Base-by-base conservation (phyloP, 2,329 filamentous ascomycete species). In the Ceratocystis ficicola region DNA sequence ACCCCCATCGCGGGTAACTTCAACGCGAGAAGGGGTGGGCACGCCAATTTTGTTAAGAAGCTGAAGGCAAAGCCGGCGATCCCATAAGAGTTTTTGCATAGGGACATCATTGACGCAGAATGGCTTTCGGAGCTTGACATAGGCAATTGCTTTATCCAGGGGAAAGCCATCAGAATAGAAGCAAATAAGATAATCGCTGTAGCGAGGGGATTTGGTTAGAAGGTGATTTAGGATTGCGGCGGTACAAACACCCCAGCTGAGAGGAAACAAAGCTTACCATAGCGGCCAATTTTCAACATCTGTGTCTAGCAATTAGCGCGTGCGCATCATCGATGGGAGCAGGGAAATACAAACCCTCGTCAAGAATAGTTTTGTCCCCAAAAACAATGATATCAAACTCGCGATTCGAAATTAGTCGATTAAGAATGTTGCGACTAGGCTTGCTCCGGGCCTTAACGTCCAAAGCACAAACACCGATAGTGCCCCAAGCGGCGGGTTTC, bases 81-180 rank as follows among this genome's bases (percentile, higher is more conserved):
- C 94, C 94, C 94, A 99, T 2, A 99, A 79, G 5, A 99, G 85
- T 75, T 95, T 92, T 74, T 99, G 94, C 90, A 99, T 96, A 0
- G 91, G 89, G 55, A 99, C 80, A 74, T 99, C 93, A 73, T 99
- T 99, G 73, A 99, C 92, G 73, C 93, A 96, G 71, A 96, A 97
- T 0, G 94, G 94, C 73, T 95, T 95, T 66, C 94, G 86, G 10
- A 95, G 83, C 72, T 91, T 90, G 68, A 91, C 90, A 75, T 99
- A 99, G 44, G 91, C 90, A 71, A 99, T 95, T 4, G 95, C 94
- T 74, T 99, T 99, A 70, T 97, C 92, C 60, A 99, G 78, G 0
- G 94, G 94, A 70, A 99, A 99, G 0, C 94, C 94, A 74, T 96
- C 93, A 0, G 93, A 97, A 76, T 97, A 99, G 77, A 99, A 99